Conservation (phyloP, 1,139 yeast genomes). For the Kazachstania sp. region DNA sequence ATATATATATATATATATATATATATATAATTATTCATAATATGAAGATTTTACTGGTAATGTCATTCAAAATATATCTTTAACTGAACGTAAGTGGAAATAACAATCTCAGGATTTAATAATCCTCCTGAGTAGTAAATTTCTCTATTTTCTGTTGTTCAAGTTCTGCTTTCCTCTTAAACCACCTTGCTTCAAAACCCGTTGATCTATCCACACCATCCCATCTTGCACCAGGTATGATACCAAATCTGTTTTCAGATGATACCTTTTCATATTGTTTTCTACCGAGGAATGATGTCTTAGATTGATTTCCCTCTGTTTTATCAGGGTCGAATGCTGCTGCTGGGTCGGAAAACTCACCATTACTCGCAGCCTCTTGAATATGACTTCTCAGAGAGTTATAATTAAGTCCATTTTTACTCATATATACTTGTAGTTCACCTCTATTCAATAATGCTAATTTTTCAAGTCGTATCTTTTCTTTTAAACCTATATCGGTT, state of each 20-base stretch:
- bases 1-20: no score
- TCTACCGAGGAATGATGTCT: conserved; percentile 35
- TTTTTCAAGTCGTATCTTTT: conserved; percentile 26
- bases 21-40: background rate
- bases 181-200: conserved; percentile 72
- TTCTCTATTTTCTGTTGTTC: conserved; percentile 32
- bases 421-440: conserved; percentile 33
- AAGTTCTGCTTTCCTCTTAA: conserved; percentile 45
- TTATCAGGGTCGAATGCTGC: conserved; percentile 33
- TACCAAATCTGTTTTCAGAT: conserved; percentile 65
- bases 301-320: conserved; percentile 1
- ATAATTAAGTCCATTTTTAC: conserved; percentile 3
- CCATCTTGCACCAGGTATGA: conserved; percentile 80
- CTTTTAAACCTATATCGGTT: conserved; percentile 28
- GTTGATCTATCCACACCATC: conserved; percentile 88
- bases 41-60: background rate
- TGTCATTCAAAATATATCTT: background rate
- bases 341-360: conserved; percentile 57
- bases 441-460: conserved; percentile 38
- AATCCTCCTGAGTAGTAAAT: conserved; percentile 36
- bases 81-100: background rate
- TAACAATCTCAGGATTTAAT: conserved; percentile 6
- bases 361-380: background rate
- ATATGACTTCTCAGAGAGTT: background rate
- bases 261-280: conserved; percentile 42